phyloP scores from a whole-genome alignment of 495 filamentous ascomycete genomes.

The Gamarada debralockiae region DNA sequence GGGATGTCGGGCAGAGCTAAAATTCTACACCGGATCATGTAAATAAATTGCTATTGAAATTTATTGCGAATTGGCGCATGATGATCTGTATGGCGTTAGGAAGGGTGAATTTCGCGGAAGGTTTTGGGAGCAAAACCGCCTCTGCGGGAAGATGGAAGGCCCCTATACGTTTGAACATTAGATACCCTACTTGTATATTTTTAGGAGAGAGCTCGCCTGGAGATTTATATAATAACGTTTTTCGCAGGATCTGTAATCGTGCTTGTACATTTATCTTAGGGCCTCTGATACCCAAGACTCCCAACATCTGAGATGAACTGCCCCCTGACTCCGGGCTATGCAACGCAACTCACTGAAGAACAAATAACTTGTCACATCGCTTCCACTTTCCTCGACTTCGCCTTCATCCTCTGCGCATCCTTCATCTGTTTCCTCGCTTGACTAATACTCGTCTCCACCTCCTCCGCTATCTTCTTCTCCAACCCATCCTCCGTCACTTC shows the following conservation, averaged over 20 bases:
- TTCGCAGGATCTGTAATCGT: neutral
- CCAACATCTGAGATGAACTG: neutral
- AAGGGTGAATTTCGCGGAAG: too few species aligned
- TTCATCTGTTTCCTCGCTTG: constrained; percentile 36
- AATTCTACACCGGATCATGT: too few species aligned
- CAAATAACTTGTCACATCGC: neutral
- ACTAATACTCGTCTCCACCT: constrained; percentile 27
- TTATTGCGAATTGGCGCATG: too few species aligned
- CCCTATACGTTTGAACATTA: neutral
- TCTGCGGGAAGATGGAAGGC: neutral
- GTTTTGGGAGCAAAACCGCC: neutral
- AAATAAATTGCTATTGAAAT: too few species aligned
- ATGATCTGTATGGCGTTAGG: too few species aligned
- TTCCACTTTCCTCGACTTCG: constrained; percentile 8
- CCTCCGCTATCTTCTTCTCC: constrained; percentile 37
- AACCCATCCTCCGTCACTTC: constrained; percentile 59
- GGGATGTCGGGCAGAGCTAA: too few species aligned
- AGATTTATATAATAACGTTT: neutral
- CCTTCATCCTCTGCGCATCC: constrained; percentile 25
- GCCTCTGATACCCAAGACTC: neutral
- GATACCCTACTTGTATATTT: neutral
- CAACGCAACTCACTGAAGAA: neutral
- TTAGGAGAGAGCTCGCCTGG: neutral
- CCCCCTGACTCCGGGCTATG: neutral
- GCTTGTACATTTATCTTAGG: too few species aligned